These are phyloP conservation scores for Penicillium palitans DNA, from an alignment of 2,329 filamentous ascomycete genomes.

Conservation along the genomic window DNA sequence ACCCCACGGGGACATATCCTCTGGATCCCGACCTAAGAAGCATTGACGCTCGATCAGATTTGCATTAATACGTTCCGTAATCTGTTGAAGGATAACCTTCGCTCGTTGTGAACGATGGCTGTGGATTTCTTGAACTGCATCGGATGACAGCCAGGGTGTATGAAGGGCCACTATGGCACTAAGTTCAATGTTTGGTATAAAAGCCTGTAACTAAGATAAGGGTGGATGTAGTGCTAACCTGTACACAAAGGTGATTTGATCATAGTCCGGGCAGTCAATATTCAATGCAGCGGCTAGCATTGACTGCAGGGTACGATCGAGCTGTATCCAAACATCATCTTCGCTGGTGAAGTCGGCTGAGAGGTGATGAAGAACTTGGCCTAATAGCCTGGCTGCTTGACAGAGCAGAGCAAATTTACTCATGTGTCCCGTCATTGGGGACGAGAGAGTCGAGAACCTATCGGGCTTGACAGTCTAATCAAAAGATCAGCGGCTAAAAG, in stretches of 20 bases:
- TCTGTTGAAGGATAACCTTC: neutral
- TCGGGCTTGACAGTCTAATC: constrained; percentile 7
- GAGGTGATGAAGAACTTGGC: constrained; percentile 13
- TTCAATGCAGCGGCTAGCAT: constrained; percentile 24
- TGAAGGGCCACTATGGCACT: neutral
- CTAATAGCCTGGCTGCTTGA: constrained; percentile 16
- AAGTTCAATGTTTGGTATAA: neutral
- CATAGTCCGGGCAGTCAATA: constrained; percentile 18
- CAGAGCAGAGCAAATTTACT: constrained; percentile 25
- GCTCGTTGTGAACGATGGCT: neutral
- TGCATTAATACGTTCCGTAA: constrained; percentile 8
- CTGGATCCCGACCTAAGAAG: constrained; percentile 21
- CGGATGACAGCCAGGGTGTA: neutral
- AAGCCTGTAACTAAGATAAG: too few relatives aligned
- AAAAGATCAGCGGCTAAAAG: neutral
- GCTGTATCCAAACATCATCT: constrained; percentile 4
- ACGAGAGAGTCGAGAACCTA: constrained; percentile 19
- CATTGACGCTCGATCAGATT: constrained; percentile 20
- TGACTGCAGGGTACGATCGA: constrained; percentile 24
- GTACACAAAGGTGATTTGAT: constrained; percentile 28
- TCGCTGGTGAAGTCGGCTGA: constrained; percentile 5
- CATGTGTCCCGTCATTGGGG: constrained; percentile 26
- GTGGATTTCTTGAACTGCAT: neutral
- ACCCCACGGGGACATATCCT: constrained; percentile 25
- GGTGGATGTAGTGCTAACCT: constrained; percentile 12